Conservation (phyloP, 148 eudicot genomes). For the Rhododendron mucronatum region DNA sequence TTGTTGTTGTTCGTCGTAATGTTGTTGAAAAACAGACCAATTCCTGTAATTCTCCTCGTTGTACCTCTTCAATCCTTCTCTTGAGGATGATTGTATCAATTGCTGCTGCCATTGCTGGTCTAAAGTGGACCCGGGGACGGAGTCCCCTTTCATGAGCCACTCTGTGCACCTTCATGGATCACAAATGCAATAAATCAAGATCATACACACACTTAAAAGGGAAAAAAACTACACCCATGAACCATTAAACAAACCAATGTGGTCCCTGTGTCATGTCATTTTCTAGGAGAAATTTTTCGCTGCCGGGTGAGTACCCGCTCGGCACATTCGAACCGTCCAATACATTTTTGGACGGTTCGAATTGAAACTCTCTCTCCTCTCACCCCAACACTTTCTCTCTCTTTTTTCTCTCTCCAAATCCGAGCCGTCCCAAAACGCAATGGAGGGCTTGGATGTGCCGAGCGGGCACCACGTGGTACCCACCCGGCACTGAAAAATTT, state of each 20-base stretch:
- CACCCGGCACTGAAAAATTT: too few species aligned
- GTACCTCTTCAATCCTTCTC: conserved; percentile 18
- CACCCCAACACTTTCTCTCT: too few species aligned
- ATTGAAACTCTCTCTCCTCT: too few species aligned
- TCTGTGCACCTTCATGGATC: conserved; percentile 41
- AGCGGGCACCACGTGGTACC: too few species aligned
- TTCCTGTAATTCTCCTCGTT: conserved; percentile 7
- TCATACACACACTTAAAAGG: background rate
- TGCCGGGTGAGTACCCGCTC: too few species aligned
- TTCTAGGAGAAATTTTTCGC: background rate
- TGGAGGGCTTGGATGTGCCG: too few species aligned
- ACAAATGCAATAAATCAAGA: conserved; percentile 6
- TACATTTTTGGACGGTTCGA: too few species aligned
- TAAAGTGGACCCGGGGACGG: conserved; percentile 17
- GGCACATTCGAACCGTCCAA: too few species aligned
- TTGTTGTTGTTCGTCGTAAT: conserved; percentile 10
- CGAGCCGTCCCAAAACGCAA: too few species aligned
- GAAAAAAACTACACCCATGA: background rate
- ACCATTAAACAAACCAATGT: background rate
- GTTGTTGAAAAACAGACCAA: conserved; percentile 10
- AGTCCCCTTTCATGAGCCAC: conserved; percentile 61
- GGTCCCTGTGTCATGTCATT: background rate
- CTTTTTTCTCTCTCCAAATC: too few species aligned
- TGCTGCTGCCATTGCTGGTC: conserved; percentile 40
- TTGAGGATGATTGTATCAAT: conserved; percentile 22